phyloP scores from a whole-genome alignment of 345 rosid genomes.

The Brassica juncea region DNA sequence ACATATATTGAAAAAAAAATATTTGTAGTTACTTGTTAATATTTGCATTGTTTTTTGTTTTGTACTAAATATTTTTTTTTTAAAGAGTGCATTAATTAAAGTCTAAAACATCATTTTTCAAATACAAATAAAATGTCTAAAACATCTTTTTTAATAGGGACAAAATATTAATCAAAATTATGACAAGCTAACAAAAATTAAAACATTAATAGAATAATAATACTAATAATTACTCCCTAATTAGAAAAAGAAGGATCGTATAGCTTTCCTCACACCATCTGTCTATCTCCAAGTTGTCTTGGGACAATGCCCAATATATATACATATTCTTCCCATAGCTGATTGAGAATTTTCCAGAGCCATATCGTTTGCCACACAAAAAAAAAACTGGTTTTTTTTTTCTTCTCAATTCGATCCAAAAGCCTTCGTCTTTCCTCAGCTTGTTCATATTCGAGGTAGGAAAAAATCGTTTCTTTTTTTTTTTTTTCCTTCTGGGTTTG shows the following conservation, averaged over 20 bases:
- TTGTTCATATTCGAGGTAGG: slow-evolving; percentile 23
- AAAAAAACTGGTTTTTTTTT: neutral
- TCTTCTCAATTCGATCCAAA: slow-evolving; percentile 25
- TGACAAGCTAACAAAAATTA: no score
- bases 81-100: no score
- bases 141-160: no score
- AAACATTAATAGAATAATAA: no score
- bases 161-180: no score
- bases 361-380: slow-evolving; percentile 4
- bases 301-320: slow-evolving; percentile 11
- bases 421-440: slow-evolving; percentile 26
- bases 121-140: no score
- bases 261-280: neutral
- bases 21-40: no score
- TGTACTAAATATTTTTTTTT: no score
- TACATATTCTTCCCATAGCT: neutral
- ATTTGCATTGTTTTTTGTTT: no score
- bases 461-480: neutral
- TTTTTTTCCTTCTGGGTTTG: neutral
- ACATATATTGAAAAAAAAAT: no score
- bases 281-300: slow-evolving; percentile 41
- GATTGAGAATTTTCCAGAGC: slow-evolving; percentile 12
- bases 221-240: no score
- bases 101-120: no score
- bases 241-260: neutral